phyloP scores from a whole-genome alignment of 2,329 filamentous ascomycete genomes.

The Elsinoe perseae region DNA sequence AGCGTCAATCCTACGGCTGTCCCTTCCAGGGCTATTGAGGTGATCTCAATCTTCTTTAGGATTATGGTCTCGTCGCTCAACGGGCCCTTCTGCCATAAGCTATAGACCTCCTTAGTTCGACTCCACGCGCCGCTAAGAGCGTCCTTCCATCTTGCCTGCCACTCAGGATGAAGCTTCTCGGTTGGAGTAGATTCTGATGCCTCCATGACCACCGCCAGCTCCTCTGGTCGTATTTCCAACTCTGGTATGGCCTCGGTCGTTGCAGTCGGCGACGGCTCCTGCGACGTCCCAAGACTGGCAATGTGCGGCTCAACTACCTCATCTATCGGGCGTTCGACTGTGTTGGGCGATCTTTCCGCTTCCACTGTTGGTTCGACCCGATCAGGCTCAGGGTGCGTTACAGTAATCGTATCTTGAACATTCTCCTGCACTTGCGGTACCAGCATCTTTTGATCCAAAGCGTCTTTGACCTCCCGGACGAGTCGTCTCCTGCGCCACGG shows the following conservation, averaged over 20 bases:
- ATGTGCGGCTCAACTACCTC: slow-evolving; percentile 22
- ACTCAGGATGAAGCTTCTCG: not conserved
- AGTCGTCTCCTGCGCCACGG: slow-evolving; percentile 79
- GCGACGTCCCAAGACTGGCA: slow-evolving; percentile 19
- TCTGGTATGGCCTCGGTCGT: not conserved
- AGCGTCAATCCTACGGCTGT: slow-evolving; percentile 36
- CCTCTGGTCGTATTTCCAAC: slow-evolving; percentile 4
- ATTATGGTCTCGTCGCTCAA: slow-evolving; percentile 36
- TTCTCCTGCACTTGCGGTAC: slow-evolving; percentile 19
- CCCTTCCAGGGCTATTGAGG: slow-evolving; percentile 38
- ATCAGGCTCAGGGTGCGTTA: not conserved
- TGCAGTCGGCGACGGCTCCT: slow-evolving; percentile 7
- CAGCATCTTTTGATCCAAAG: slow-evolving; percentile 60
- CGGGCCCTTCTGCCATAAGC: slow-evolving; percentile 27
- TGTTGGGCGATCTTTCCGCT: not conserved
- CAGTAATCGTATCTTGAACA: not conserved
- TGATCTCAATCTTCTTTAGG: slow-evolving; percentile 40
- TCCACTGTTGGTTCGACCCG: slow-evolving; percentile 1
- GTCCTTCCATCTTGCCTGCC: slow-evolving; percentile 18
- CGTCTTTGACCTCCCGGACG: slow-evolving; percentile 66
- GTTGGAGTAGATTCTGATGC: not conserved
- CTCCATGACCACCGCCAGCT: slow-evolving; percentile 7
- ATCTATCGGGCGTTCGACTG: slow-evolving; percentile 23
- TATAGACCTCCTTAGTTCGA: slow-evolving; percentile 12
- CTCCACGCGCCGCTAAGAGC: slow-evolving; percentile 15